phyloP scores from a whole-genome alignment of 129 eudicot species.

The Saposhnikovia divaricata region DNA sequence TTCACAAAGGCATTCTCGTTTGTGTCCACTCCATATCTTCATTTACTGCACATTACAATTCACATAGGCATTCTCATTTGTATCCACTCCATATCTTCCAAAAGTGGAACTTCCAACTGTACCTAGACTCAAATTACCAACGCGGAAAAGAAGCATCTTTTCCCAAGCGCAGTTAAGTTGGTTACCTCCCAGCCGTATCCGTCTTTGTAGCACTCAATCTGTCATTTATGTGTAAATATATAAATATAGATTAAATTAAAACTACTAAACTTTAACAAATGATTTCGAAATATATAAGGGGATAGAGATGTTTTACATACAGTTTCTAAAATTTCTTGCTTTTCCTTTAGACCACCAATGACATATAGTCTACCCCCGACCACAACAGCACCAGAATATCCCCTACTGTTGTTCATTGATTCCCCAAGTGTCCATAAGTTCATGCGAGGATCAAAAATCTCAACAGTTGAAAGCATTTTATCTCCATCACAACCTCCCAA shows the following conservation, averaged over 20 bases:
- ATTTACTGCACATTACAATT: neutral
- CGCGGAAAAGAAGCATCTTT: conserved; percentile 50
- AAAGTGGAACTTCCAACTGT: neutral
- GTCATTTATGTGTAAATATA: conserved; percentile 11
- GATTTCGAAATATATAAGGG: neutral
- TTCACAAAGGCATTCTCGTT: neutral
- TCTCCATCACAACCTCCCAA: conserved; percentile 44
- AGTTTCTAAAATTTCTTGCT: conserved; percentile 12
- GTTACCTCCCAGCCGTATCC: conserved; percentile 54
- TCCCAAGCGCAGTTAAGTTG: conserved; percentile 41
- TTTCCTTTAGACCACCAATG: conserved; percentile 31
- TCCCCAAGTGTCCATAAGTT: conserved; percentile 34
- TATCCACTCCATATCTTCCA: neutral
- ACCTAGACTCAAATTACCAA: conserved; percentile 32
- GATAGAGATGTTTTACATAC: conserved; percentile 12
- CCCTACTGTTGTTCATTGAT: conserved; percentile 35
- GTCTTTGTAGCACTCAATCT: conserved; percentile 67
- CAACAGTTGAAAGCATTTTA: conserved; percentile 35
- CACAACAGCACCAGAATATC: conserved; percentile 25
- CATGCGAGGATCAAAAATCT: conserved; percentile 40
- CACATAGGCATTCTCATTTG: neutral
- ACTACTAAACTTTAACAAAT: neutral
- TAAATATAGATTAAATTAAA: neutral
- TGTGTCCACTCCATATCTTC: neutral
- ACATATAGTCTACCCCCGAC: conserved; percentile 21